These are phyloP conservation scores for Wallacemonas sp. DNA, from an alignment of 208 protist species.

Conservation along the genomic window DNA sequence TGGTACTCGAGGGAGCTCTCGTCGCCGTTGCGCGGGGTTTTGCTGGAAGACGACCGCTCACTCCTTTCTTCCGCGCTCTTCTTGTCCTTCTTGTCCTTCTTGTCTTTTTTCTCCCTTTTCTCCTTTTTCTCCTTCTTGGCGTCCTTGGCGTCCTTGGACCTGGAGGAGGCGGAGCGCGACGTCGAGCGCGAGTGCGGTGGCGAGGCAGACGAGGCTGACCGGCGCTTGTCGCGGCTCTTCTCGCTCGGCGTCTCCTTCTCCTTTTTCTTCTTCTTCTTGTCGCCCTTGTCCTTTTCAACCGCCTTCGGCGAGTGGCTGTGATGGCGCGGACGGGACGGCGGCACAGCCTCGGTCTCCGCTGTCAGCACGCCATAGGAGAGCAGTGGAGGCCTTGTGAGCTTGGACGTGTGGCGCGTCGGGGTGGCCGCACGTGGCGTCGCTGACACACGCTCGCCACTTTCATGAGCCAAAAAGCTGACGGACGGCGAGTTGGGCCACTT, in stretches of 20 bases:
- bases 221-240: slow-evolving; percentile 12
- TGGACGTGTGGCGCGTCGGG: no score
- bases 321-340: neutral
- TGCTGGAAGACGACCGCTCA: no score
- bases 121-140: neutral
- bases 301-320: no score
- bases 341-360: slow-evolving; percentile 6
- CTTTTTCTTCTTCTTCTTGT: slow-evolving; percentile 22
- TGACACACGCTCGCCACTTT: neutral
- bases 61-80: no score
- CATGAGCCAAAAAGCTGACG: neutral
- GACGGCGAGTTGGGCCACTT: neutral
- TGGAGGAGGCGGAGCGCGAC: neutral
- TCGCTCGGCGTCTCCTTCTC: slow-evolving; percentile 19
- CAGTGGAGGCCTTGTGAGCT: neutral
- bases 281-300: neutral
- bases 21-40: neutral
- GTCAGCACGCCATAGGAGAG: slow-evolving; percentile 7
- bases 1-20: slow-evolving; percentile 23
- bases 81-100: slow-evolving; percentile 21
- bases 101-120: no score
- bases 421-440: neutral
- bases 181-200: neutral
- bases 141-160: neutral
- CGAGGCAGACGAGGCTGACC: neutral